Evolutionary conservation across 1,139 yeast species (phyloP), one percentile per base, ranked within the genome.

Genomic region (Martiniozyma asiatica): DNA sequence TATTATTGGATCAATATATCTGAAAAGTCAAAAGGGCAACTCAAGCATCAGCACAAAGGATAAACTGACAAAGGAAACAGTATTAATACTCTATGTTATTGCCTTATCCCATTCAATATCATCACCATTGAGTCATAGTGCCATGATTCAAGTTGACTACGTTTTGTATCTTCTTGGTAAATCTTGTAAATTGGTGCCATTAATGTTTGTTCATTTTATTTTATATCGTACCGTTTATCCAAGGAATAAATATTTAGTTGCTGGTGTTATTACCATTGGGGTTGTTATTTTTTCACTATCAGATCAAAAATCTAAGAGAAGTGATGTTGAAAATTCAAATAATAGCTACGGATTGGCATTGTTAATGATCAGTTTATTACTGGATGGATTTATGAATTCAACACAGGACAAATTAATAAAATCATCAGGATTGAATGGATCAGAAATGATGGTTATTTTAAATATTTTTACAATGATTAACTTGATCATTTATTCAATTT

Each of bases 361-460:
- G 33, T 61, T 89, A 26, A 46, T 61, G 0, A 55, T 61, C 2
- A 80, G 92, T 25, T 66, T 89, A 56, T 52, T 89, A 11, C 61
- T 89, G 24, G 98, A 89, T 50, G 98, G 98, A 1, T 59, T 87
- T 37, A 85, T 94, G 19, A 89, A 87, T 55, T 81, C 96, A 4
- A 78, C 94, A 0, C 98, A 89, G 52, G 98, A 89, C 53, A 74
- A 78, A 34, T 58, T 89, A 51, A 79, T 89, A 46, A 69, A 67
- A 36, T 26, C 27, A 7, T 31, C 33, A 24, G 50, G 54, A 32
- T 46, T 56, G 26, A 69, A 81, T 0, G 97, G 97, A 1, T 89
- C 89, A 2, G 82, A 77, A 42, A 59, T 89, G 54, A 89, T 92
- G 96, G 69, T 84, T 36, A 69, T 81, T 3, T 63, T 89, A 41